These are phyloP conservation scores for Cryptococcus sp. DNA, from an alignment of 1,284 basidiomycete genomes.

Conservation along the genomic window DNA sequence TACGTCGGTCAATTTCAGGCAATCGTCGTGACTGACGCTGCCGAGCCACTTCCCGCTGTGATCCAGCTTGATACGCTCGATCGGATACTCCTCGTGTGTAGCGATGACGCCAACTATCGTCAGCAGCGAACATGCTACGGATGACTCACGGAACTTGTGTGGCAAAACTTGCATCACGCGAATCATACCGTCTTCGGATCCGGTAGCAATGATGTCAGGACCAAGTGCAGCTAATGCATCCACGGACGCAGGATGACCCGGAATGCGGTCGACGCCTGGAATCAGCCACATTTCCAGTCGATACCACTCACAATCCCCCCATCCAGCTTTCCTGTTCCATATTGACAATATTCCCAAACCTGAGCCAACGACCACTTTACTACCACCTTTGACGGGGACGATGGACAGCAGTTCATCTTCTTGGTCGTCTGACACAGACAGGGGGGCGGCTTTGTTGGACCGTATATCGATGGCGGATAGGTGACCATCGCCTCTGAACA, in stretches of 20 bases:
- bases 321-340: conserved; percentile 82
- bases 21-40: conserved; percentile 90
- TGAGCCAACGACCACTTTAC: conserved; percentile 84
- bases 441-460: conserved; percentile 70
- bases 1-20: conserved; percentile 80
- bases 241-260: conserved; percentile 84
- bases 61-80: conserved; percentile 74
- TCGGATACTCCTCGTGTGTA: conserved; percentile 85
- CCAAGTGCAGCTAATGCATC: conserved; percentile 79
- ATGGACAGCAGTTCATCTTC: conserved; percentile 91
- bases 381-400: conserved; percentile 75
- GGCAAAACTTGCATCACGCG: conserved; percentile 87
- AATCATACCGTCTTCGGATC: conserved; percentile 88
- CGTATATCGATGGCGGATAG: conserved; percentile 86
- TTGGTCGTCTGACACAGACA: conserved; percentile 86
- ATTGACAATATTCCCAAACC: conserved; percentile 88
- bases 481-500: conserved; percentile 81
- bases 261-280: conserved; percentile 76
- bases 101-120: conserved; percentile 74
- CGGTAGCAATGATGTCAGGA: conserved; percentile 71
- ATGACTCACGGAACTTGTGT: conserved; percentile 66
- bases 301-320: conserved; percentile 69
- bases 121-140: background rate
- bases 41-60: conserved; percentile 75
- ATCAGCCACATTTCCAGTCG: background rate